phyloP scores from a whole-genome alignment of 768 basidiomycete species.

The Exidia glandulosa region DNA sequence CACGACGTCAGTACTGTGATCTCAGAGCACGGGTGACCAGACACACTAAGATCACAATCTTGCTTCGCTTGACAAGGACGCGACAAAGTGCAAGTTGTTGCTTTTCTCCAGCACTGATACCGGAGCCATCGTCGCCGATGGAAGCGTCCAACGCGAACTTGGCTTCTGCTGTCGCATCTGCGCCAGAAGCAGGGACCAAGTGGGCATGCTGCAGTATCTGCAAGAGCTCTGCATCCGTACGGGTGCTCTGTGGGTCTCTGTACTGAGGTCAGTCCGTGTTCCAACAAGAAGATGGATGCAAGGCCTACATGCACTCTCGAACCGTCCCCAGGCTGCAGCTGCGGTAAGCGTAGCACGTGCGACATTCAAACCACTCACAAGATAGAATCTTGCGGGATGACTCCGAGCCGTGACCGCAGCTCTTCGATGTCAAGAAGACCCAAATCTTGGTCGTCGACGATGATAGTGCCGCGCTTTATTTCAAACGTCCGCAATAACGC shows the following conservation, averaged over 20 bases:
- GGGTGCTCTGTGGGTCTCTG: slow-evolving; percentile 42
- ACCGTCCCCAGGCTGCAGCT: not conserved
- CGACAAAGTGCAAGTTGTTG: slow-evolving; percentile 53
- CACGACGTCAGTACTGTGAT: not conserved
- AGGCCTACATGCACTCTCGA: not conserved
- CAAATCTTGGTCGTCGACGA: slow-evolving; percentile 19
- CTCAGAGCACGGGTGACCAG: not conserved
- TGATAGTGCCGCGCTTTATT: slow-evolving; percentile 6
- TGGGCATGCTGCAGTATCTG: slow-evolving; percentile 51
- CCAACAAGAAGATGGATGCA: not conserved
- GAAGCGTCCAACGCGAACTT: slow-evolving; percentile 56
- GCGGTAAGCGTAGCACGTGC: not conserved
- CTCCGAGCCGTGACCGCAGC: slow-evolving; percentile 20
- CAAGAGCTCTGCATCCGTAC: slow-evolving; percentile 52
- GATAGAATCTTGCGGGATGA: slow-evolving; percentile 22
- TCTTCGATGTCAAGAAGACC: slow-evolving; percentile 21
- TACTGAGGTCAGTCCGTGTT: no score
- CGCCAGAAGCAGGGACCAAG: slow-evolving; percentile 43
- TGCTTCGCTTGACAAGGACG: slow-evolving; percentile 49
- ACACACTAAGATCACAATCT: slow-evolving; percentile 44
- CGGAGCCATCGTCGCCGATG: slow-evolving; percentile 50
- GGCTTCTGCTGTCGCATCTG: slow-evolving; percentile 37
- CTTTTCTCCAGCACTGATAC: slow-evolving; percentile 56
- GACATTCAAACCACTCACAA: not conserved
- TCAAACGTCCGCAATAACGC: not conserved